Base-by-base conservation (phyloP, 1,139 yeast genomes). In the Citeromyces hawaiiensis region DNA sequence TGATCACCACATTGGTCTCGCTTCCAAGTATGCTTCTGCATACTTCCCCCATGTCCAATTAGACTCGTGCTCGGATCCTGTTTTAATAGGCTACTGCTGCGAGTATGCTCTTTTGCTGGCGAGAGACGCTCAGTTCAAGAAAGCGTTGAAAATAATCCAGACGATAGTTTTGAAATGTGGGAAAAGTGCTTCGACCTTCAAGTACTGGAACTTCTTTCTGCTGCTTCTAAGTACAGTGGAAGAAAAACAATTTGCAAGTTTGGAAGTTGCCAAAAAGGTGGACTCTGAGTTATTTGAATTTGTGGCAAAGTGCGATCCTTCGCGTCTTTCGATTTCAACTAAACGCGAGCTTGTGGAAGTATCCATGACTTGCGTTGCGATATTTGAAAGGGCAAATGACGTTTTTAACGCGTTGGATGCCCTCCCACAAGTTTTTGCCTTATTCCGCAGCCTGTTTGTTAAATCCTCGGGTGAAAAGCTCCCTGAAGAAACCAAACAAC, bases 361-460 rank as follows among this genome's bases (percentile, higher is more conserved):
- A 51, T 83, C 83, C 50, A 65, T 83, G 56, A 80, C 95, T 0
- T 87, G 82, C 48, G 59, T 86, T 39, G 79, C 88, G 2, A 64
- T 86, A 13, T 61, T 76, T 43, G 93, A 85, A 51, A 69, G 76
- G 7, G 60, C 76, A 43, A 43, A 43, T 7, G 91, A 87, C 3
- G 62, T 70, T 1, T 66, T 68, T 25, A 72, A 70, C 38, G 76
- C 87, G 2, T 57, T 85, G 48, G 87, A 80, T 39, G 64, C 66
- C 38, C 58, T 87, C 19, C 72, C 83, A 2, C 87, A 76, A 39
- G 69, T 83, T 9, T 80, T 86, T 49, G 68, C 68, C 13, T 56
- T 80, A 15, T 82, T 70, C 50, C 70, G 73, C 40, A 68, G 61
- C 39, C 60, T 83, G 27, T 81, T 78, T 50, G 39, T 38, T 46